A percentile compares a stretch with the other conserved stretches of the same genome.
These are phyloP conservation scores for Cadophora luteo-olivacea DNA, from an alignment of 2,329 filamentous ascomycete genomes.

Conservation along the genomic window DNA sequence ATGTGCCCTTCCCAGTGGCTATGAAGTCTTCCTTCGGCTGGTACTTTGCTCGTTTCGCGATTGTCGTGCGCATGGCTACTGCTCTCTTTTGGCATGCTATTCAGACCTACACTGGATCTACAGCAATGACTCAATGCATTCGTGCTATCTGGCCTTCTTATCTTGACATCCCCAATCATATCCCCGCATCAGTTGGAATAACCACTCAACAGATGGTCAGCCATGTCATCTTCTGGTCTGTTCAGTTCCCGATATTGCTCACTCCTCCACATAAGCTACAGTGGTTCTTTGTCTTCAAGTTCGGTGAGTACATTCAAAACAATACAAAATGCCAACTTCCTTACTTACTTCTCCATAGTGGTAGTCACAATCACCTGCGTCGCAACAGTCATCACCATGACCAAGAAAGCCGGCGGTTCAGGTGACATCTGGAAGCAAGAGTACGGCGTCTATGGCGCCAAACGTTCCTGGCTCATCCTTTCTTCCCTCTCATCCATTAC, in stretches of 20 bases:
- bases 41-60: conserved; percentile 48
- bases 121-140: conserved; percentile 50
- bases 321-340: neutral
- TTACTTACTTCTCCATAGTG: conserved; percentile 23
- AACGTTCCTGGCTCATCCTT: conserved; percentile 40
- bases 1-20: conserved; percentile 54
- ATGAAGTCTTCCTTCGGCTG: conserved; percentile 53
- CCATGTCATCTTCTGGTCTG: conserved; percentile 53
- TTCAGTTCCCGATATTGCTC: conserved; percentile 50
- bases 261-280: conserved; percentile 56
- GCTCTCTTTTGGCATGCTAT: conserved; percentile 43
- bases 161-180: conserved; percentile 55
- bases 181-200: conserved; percentile 57
- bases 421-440: conserved; percentile 39
- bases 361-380: conserved; percentile 35
- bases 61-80: conserved; percentile 48
- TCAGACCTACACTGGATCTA: conserved; percentile 42
- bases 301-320: conserved; percentile 35
- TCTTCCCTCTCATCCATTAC: conserved; percentile 39
- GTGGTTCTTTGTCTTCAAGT: conserved; percentile 59
- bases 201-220: conserved; percentile 61
- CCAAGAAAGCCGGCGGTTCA: conserved; percentile 35
- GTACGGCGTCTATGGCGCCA: conserved; percentile 33
- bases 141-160: conserved; percentile 62
- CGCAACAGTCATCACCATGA: conserved; percentile 38